Percentiles rank a stretch among this genome's conserved stretches.
phyloP scores from a whole-genome alignment of 768 basidiomycete genomes.

The Russula olivacea region DNA sequence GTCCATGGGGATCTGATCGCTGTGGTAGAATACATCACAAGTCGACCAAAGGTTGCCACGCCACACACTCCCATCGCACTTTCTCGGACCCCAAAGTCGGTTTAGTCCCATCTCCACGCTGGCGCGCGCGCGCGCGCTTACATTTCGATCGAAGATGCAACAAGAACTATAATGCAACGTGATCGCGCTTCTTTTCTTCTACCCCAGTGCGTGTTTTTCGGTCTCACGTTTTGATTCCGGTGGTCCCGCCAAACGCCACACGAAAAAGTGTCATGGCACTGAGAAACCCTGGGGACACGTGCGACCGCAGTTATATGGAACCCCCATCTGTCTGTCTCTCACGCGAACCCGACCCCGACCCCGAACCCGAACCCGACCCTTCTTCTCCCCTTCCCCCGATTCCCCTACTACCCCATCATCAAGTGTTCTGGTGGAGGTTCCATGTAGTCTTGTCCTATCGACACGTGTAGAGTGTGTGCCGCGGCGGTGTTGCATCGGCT shows the following conservation, averaged over 20 bases:
- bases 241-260: neutral
- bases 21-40: neutral
- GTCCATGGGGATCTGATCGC: neutral
- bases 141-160: neutral
- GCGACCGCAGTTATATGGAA: neutral
- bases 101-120: slow-evolving; percentile 4
- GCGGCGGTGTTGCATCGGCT: slow-evolving; percentile 9
- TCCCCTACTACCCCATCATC: neutral
- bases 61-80: neutral
- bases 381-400: neutral
- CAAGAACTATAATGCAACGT: slow-evolving; percentile 1
- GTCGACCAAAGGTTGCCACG: neutral
- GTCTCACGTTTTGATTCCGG: neutral
- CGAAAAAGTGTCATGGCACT: neutral
- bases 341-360: neutral
- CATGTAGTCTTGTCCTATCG: neutral
- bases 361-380: too few species aligned
- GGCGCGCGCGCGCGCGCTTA: neutral
- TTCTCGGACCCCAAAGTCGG: slow-evolving; percentile 6
- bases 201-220: neutral
- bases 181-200: neutral
- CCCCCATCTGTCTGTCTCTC: neutral
- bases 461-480: slow-evolving; percentile 8
- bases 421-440: neutral
- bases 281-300: neutral